Percentiles rank a stretch among this genome's conserved stretches.
Evolutionary conservation across 768 basidiomycete genomes (phyloP).

Genomic region (Mycena albidolilacea): DNA sequence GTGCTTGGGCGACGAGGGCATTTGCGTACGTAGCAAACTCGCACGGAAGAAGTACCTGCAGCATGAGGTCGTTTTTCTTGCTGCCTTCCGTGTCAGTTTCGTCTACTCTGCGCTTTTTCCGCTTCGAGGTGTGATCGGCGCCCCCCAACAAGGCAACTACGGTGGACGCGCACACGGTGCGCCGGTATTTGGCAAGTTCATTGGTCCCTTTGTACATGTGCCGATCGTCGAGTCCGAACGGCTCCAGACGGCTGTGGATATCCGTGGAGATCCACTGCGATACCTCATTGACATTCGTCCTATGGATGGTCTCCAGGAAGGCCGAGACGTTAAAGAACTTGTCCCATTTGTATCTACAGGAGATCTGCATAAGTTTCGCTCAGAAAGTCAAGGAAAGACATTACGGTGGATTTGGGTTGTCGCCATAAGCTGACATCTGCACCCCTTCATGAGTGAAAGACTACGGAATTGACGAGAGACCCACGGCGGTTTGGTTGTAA

Average conservation of each 20-base stretch:
- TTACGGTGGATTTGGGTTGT: background rate
- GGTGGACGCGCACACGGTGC: slow-evolving; percentile 7
- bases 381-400: background rate
- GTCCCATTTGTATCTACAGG: slow-evolving; percentile 27
- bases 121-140: too few species aligned
- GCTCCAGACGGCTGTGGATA: background rate
- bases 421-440: slow-evolving; percentile 20
- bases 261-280: background rate
- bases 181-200: background rate
- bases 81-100: too few species aligned
- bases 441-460: background rate
- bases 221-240: background rate
- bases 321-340: background rate
- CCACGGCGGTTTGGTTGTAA: slow-evolving; percentile 5
- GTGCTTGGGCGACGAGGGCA: slow-evolving; percentile 13
- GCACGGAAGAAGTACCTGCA: slow-evolving; percentile 29
- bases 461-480: background rate
- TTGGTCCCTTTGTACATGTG: too few species aligned
- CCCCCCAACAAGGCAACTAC: slow-evolving; percentile 1
- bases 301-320: background rate
- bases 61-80: slow-evolving; percentile 9
- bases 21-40: slow-evolving; percentile 23
- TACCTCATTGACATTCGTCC: background rate
- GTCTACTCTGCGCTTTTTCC: too few species aligned
- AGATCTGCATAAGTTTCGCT: background rate